Evolutionary conservation across 345 rosid genomes (phyloP).

Genomic region (Aquilaria sinensis): DNA sequence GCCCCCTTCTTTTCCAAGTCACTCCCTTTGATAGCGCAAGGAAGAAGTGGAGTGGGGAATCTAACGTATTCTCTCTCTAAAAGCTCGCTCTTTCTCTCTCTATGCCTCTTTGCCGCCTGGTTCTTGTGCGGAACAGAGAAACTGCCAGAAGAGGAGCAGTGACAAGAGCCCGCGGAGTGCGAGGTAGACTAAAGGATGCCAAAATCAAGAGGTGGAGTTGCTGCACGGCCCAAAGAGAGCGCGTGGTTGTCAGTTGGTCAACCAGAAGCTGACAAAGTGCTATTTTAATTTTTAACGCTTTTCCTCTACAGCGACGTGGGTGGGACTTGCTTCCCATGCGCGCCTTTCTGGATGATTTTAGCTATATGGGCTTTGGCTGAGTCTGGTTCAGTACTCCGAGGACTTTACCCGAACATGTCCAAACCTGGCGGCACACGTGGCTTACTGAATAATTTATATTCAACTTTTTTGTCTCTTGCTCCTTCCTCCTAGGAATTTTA

Average conservation of each 20-base stretch:
- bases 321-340: too few relatives aligned
- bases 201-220: slow-evolving; percentile 16
- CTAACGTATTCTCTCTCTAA: background rate
- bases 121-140: slow-evolving; percentile 7
- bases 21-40: slow-evolving; percentile 14
- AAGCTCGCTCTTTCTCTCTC: slow-evolving; percentile 6
- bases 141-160: slow-evolving; percentile 18
- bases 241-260: slow-evolving; percentile 45
- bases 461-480: too few relatives aligned
- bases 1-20: slow-evolving; percentile 3
- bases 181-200: slow-evolving; percentile 26
- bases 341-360: too few relatives aligned
- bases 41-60: slow-evolving; percentile 22
- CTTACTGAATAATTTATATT: too few relatives aligned
- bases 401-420: too few relatives aligned
- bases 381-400: too few relatives aligned
- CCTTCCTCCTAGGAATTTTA: too few relatives aligned
- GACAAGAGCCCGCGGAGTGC: slow-evolving; percentile 25
- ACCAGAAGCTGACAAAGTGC: slow-evolving; percentile 19
- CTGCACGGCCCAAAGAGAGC: slow-evolving; percentile 29
- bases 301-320: too few relatives aligned
- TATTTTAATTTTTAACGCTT: too few relatives aligned
- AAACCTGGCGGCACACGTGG: too few relatives aligned
- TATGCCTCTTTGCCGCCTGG: background rate
- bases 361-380: too few relatives aligned